Evolutionary conservation across 495 filamentous ascomycete genomes (phyloP).

Genomic region (Hyaloscypha finlandica): DNA sequence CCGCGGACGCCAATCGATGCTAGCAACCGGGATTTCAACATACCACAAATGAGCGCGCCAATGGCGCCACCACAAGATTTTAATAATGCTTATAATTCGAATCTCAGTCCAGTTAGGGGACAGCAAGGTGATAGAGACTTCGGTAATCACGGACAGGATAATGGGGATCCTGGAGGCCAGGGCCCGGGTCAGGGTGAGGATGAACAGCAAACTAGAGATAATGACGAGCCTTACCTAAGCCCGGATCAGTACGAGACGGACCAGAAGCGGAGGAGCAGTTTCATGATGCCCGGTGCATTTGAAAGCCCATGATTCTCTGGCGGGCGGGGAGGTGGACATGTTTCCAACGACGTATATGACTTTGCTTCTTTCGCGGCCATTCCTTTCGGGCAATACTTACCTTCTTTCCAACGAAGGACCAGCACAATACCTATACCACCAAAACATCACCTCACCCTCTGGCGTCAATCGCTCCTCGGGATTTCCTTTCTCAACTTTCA

Average conservation of each 20-base stretch:
- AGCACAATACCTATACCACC: neutral
- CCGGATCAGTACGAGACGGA: slow-evolving; percentile 33
- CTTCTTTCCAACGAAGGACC: slow-evolving; percentile 6
- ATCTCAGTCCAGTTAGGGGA: slow-evolving; percentile 12
- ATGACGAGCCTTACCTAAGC: slow-evolving; percentile 26
- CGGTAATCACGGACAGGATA: slow-evolving; percentile 23
- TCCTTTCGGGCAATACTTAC: neutral
- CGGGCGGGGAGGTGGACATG: neutral
- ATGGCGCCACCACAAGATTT: slow-evolving; percentile 56
- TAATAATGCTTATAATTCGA: slow-evolving; percentile 31
- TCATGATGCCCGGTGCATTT: slow-evolving; percentile 34
- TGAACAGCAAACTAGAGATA: slow-evolving; percentile 31
- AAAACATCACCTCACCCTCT: slow-evolving; percentile 6
- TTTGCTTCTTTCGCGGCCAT: slow-evolving; percentile 14
- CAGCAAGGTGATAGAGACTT: slow-evolving; percentile 29
- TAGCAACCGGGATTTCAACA: slow-evolving; percentile 49
- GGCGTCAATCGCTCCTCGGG: neutral
- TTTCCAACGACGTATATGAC: slow-evolving; percentile 23
- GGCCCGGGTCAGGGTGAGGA: slow-evolving; percentile 41
- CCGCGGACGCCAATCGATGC: slow-evolving; percentile 46
- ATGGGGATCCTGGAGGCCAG: slow-evolving; percentile 45
- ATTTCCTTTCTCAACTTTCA: slow-evolving; percentile 4
- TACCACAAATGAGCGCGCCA: slow-evolving; percentile 57
- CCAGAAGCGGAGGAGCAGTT: slow-evolving; percentile 55
- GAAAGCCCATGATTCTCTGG: slow-evolving; percentile 22